These are phyloP conservation scores for Penicillium canariense DNA, from an alignment of 495 filamentous ascomycete species.

Conservation along the genomic window DNA sequence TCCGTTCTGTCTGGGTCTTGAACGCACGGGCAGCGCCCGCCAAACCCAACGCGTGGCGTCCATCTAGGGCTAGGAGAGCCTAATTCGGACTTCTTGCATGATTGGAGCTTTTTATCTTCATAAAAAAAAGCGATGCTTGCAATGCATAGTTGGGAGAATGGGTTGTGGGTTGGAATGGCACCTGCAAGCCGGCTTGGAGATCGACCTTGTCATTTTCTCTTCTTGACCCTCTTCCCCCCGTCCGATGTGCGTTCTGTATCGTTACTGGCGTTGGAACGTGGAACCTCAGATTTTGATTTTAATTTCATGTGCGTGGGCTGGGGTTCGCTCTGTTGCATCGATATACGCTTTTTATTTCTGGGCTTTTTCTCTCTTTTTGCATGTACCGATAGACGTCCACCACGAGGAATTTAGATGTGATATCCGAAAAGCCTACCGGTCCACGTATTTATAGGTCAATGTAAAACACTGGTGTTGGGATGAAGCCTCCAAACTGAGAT, in stretches of 20 bases:
- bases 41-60: background rate
- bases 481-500: too few species aligned
- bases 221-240: conserved; percentile 23
- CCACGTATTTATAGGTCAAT: too few species aligned
- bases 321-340: conserved; percentile 24
- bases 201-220: conserved; percentile 11
- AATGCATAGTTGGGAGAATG: conserved; percentile 28
- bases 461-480: too few species aligned
- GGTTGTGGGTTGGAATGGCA: conserved; percentile 7
- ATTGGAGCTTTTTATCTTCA: conserved; percentile 13
- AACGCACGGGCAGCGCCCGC: conserved; percentile 15
- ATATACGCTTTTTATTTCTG: conserved; percentile 20
- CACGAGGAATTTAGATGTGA: conserved; percentile 30
- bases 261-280: conserved; percentile 37
- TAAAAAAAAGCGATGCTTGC: conserved; percentile 23
- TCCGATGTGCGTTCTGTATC: conserved; percentile 30
- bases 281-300: conserved; percentile 26
- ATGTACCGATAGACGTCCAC: conserved; percentile 34
- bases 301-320: conserved; percentile 14
- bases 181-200: conserved; percentile 14
- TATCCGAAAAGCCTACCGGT: too few species aligned
- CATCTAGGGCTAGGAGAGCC: conserved; percentile 9
- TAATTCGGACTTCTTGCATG: conserved; percentile 17
- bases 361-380: conserved; percentile 25
- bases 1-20: conserved; percentile 4